Evolutionary conservation across 345 rosid species (phyloP), one percentile per base, ranked within the genome.

Genomic region (Firmiana major): DNA sequence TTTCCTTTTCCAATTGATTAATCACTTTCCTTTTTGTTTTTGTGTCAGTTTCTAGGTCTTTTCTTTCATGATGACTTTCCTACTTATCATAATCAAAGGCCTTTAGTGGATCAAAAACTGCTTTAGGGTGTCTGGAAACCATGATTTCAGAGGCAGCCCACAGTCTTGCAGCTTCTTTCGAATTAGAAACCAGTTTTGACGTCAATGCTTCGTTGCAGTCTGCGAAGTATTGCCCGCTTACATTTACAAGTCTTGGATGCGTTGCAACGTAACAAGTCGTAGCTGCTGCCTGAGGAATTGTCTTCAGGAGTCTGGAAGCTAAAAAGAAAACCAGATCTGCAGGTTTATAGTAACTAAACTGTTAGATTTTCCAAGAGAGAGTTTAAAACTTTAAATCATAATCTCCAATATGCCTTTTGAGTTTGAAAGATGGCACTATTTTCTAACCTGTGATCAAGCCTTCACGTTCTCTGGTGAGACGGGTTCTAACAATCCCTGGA

Each of bases 261-360:
- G 92, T 83, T 6, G 97, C 97, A 7, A 89, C 97, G 77, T 89
- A 97, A 77, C 98, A 94, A 11, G 97, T 93, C n/a, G 97, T 94
- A 5, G 98, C 97, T 10, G 98, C 98, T 73, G 95, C 99, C 99
- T 93, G 99, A 59, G 94, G 92, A 62, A 97, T 92, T 38, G 97
- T 90, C 89, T 93, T 97, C 74, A 92, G 73, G 48, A 97, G 89
- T 86, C 87, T 93, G 71, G 94, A 97, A 6, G 97, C 85, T 71
- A 97, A 80, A 88, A 94, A 88, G 85, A 94, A 97, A 19, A 79
- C 91, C 31, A 90, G 84, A 85, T 92, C 99, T 92, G 92, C 83
- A 83, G 34, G 43, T 53, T 9, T 28, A 17, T 24, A 15, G 26
- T 19, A 19, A 9, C 12, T 19, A 21, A 36, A 28, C 13, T n/a